Base-by-base conservation (phyloP, 495 filamentous ascomycete genomes). In the Penicillium cinerascens region DNA sequence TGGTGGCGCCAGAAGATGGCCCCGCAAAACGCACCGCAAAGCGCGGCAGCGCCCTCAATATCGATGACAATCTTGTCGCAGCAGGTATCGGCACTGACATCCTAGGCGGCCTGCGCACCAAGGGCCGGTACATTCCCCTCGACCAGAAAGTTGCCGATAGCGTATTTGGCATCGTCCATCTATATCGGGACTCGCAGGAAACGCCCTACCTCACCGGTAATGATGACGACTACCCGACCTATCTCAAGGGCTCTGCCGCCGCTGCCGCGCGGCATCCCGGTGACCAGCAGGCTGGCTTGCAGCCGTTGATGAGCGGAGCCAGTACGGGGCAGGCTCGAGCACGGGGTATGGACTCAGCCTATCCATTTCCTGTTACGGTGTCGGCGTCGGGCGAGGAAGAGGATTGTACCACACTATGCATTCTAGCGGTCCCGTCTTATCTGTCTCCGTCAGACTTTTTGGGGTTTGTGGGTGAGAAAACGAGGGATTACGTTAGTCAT, bases 381-480 rank as follows among this genome's bases (percentile, higher is more conserved):
- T 56, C 66, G n/a, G 50, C 58, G 44, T 55, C 54, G 20, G 42
- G 29, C 15, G 37, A 54, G 8, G 81, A 83, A 35, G 80, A 85
- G 36, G 84, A 90, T 37, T 91, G 87, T 61, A 93, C 88, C n/a
- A 95, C 89, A 13, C 68, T 97, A 18, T 97, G 93, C 66, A 89
- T 98, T 38, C 84, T 96, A 25, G 92, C 95, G 9, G 95, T 98
- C 10, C 93, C 93, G 2, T 91, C 85, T 26, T 97, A 97, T 64
- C 82, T 97, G 65, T 91, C 89, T 10, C 87, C 91, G 4, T 87
- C 84, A 18, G 95, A 97, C 61, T 92, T 98, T 54, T 67, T 98
- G 55, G 92, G 91, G 0, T 97, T 93, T 59, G 83, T 97, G 29
- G 93, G 93, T 1, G 89, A 97, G 68, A 84, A 85, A 63, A 96